These are phyloP conservation scores for Metschnikowia gruessii DNA, from an alignment of 805 yeast species.

Conservation along the genomic window DNA sequence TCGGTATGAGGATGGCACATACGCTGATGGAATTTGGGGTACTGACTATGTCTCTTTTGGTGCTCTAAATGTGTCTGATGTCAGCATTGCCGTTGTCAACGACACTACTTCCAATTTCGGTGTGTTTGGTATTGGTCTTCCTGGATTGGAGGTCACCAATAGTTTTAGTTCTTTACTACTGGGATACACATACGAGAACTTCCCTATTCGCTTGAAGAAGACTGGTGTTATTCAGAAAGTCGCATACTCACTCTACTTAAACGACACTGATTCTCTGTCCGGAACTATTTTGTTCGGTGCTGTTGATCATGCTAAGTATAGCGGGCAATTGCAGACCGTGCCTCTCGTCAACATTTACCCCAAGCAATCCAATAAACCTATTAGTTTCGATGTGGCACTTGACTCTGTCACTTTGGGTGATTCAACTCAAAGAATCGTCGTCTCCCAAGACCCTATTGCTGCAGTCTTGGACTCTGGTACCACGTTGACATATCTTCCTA, in stretches of 20 bases:
- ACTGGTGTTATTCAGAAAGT: conserved; percentile 47
- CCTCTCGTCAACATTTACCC: conserved; percentile 37
- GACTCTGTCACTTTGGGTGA: conserved; percentile 19
- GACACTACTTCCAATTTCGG: conserved; percentile 61
- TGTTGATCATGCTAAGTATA: conserved; percentile 36
- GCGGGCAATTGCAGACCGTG: conserved; percentile 31
- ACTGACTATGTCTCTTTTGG: conserved; percentile 55
- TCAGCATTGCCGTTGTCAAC: conserved; percentile 74
- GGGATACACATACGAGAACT: conserved; percentile 23
- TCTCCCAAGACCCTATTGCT: conserved; percentile 1
- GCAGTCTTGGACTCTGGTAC: conserved; percentile 51
- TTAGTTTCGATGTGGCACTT: conserved; percentile 48
- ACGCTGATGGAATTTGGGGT: conserved; percentile 55
- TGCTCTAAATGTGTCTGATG: conserved; percentile 41
- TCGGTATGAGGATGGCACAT: conserved; percentile 46
- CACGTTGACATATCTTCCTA: conserved; percentile 48
- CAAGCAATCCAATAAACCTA: conserved; percentile 27
- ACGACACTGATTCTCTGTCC: conserved; percentile 6
- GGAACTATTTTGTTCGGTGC: conserved; percentile 23
- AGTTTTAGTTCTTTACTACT: conserved; percentile 21
- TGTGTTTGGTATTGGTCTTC: conserved; percentile 69
- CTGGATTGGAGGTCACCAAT: conserved; percentile 14
- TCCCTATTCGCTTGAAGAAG: no score
- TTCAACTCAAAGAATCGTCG: conserved; percentile 2
- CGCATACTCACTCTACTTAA: conserved; percentile 63